Evolutionary conservation across 495 filamentous ascomycete species (phyloP), one percentile per base, ranked within the genome.

Genomic region (Hypoxylon cercidicola): DNA sequence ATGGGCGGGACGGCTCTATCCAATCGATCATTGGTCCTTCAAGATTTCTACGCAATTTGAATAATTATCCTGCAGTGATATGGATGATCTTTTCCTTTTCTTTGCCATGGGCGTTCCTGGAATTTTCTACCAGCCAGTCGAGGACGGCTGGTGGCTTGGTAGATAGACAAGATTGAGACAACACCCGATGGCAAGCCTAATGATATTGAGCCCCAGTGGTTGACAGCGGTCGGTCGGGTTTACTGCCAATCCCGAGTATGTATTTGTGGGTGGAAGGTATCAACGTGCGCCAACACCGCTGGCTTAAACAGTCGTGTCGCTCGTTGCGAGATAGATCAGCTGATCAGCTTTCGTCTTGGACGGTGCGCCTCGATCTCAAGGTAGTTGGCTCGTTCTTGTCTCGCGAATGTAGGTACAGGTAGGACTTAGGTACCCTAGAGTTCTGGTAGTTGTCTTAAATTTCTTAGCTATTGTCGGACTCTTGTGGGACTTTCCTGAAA

Each of bases 401-500:
- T n/a, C 20, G 4, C 16, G 51, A 20, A 23, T 21, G 16, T n/a
- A 34, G 18, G 25, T 60, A 60, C 13, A 43, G 10, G 15, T 60
- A 15, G n/a, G 57, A 28, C 18, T 60, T 60, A 4, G 32, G 15
- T 9, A 51, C 13, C 21, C 34, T 20, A 4, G 37, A 28, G 21
- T 49, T 53, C 49, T 53, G 32, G 21, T 60, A 60, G 35, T 53
- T 60, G 80, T 89, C 0, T 85, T 6, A 32, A 5, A 32, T 32
- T 32, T 32, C 35, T 39, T 13, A 39, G 12, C 12, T 39, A 39
- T 13, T 39, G 10, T 39, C 35, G 12, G 30, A 32, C 4, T 32
- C 10, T 32, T 39, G 35, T 12, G 35, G 9, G 2, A 39, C n/a
- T 39, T 6, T 13, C 12, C 11, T 5, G n/a, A 39, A 13, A 6